Conservation (phyloP, 2,329 filamentous ascomycete species). For the Xylariaceae sp. region DNA sequence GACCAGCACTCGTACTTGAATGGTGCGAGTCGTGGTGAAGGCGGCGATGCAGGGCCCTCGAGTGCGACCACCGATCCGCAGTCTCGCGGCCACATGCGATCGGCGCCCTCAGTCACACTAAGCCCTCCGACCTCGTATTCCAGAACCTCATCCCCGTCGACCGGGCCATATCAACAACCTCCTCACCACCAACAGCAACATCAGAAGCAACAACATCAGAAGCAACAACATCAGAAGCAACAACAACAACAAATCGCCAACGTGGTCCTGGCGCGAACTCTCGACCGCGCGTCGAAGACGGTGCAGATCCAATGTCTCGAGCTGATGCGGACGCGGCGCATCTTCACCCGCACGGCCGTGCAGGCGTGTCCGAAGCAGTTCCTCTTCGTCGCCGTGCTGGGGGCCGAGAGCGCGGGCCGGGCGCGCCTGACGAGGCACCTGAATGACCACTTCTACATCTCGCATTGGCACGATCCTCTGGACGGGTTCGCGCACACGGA, state of each 20-base stretch:
- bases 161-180: slow-evolving; percentile 1
- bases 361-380: slow-evolving; percentile 73
- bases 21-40: not conserved
- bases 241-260: slow-evolving; percentile 57
- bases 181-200: slow-evolving; percentile 5
- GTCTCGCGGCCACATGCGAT: no score
- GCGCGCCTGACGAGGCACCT: slow-evolving; percentile 51
- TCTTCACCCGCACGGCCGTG: slow-evolving; percentile 69
- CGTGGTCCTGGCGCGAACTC: slow-evolving; percentile 73
- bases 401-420: slow-evolving; percentile 31
- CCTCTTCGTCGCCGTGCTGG: slow-evolving; percentile 70
- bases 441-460: slow-evolving; percentile 83
- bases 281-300: slow-evolving; percentile 65
- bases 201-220: no score
- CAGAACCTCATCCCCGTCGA: slow-evolving; percentile 2
- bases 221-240: slow-evolving; percentile 10
- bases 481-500: slow-evolving; percentile 74
- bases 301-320: slow-evolving; percentile 78
- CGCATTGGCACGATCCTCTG: slow-evolving; percentile 70
- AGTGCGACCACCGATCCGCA: no score
- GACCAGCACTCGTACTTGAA: slow-evolving; percentile 16
- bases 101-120: no score
- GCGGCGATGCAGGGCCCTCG: no score
- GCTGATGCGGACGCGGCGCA: slow-evolving; percentile 72
- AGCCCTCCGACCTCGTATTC: slow-evolving; percentile 3